Evolutionary conservation across 2,329 filamentous ascomycete genomes (phyloP).

Genomic region (Paraphaeosphaeria minitans): DNA sequence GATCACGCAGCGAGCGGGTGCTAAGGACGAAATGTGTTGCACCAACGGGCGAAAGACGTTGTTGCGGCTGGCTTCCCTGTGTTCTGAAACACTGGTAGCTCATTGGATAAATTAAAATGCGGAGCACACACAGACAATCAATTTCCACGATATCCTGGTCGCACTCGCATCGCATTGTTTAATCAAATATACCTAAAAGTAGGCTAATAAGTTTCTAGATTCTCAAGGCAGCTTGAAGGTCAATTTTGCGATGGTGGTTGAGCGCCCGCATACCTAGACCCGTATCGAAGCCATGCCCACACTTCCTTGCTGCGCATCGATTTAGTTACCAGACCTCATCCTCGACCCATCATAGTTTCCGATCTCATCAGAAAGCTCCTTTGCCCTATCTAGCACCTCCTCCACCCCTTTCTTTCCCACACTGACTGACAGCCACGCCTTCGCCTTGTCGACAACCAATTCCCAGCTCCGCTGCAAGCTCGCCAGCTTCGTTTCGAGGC

Average conservation of each 20-base stretch:
- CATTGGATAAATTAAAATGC: background rate
- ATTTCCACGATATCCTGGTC: background rate
- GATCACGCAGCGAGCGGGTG: background rate
- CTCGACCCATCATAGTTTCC: background rate
- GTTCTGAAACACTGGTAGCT: background rate
- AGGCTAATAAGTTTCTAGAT: background rate
- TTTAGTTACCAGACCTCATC: background rate
- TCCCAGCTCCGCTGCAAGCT: conserved; percentile 65
- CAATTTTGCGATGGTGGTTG: too few species aligned
- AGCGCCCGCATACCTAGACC: too few species aligned
- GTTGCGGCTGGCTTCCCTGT: background rate
- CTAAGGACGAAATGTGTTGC: background rate
- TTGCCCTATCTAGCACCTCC: conserved; percentile 8
- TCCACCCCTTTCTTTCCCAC: conserved; percentile 10
- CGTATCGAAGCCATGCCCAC: background rate
- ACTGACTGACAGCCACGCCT: conserved; percentile 42
- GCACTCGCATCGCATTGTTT: background rate
- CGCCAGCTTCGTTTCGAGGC: conserved; percentile 54
- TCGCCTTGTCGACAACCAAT: conserved; percentile 66
- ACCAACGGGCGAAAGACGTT: background rate
- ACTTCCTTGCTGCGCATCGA: background rate
- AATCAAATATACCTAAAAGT: background rate
- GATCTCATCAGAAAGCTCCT: background rate
- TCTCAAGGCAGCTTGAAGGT: background rate
- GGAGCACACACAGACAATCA: background rate